Base-by-base conservation (phyloP, 148 eudicot genomes). In the Chenopodium quinoa region DNA sequence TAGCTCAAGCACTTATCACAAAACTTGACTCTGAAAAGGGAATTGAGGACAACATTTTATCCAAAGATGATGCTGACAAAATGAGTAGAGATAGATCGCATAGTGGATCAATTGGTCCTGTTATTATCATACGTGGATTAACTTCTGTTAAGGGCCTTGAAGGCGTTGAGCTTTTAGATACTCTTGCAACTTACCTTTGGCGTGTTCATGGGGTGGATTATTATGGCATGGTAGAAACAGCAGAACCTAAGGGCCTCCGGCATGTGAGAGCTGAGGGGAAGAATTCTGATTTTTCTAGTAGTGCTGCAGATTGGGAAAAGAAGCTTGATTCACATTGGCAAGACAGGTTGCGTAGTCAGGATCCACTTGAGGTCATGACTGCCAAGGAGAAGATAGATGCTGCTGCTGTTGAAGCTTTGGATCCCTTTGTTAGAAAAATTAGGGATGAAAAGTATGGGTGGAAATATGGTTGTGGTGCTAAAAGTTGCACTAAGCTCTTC, bases 381-480 rank as follows among this genome's bases (percentile, higher is more conserved):
- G 99, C 95, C 0, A 97, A 97, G 90, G 99, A 97, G 65, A 97
- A 97, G 89, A 88, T 97, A 77, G 99, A 94, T 82, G 95, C 94
- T 2, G 93, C 91, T 81, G 98, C 98, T 75, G 92, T 79, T 84
- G 98, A 97, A 82, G 93, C 90, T 63, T 84, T 97, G 82, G 97
- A 97, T 81, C 99, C 99, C 31, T 86, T 85, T 85, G 98, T 97
- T 27, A 88, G 99, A 65, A 97, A 94, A 87, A 97, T 97, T 81
- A 91, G 97, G 88, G 98, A 97, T 84, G 99, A 97, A 81, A 97
- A 97, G 79, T 97, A 97, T 88, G 99, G 99, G 13, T 97, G 99
- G 99, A 97, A 97, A 88, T 97, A 97, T 87, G 99, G 99, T 71
- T 97, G 99, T 86, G 99, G 98, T 52, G 99, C 99, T 78, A 97